A percentile compares a stretch with the other conserved stretches of the same genome.
Conservation (phyloP, 768 basidiomycete species). For the Mycena rosella region DNA sequence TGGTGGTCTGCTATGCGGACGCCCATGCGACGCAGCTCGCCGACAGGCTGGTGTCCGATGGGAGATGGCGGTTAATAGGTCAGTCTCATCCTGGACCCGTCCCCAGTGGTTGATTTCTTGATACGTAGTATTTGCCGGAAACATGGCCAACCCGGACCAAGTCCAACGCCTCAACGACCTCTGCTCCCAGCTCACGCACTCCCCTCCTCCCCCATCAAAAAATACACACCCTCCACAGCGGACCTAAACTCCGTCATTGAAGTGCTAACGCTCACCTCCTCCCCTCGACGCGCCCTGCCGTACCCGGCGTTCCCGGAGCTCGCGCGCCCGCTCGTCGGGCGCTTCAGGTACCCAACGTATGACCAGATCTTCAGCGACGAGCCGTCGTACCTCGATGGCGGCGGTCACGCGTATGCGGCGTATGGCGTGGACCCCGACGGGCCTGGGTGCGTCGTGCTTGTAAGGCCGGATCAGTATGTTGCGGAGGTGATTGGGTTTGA, state of each 20-base stretch:
- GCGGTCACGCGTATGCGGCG: conserved; percentile 30
- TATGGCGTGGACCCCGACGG: conserved; percentile 34
- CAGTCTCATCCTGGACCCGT: background rate
- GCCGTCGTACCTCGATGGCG: conserved; percentile 34
- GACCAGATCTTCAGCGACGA: conserved; percentile 37
- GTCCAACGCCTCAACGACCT: conserved; percentile 22
- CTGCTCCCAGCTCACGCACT: conserved; percentile 21
- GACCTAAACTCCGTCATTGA: conserved; percentile 32
- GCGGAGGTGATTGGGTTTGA: conserved; percentile 31
- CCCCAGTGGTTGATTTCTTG: background rate
- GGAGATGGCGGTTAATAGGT: conserved; percentile 36
- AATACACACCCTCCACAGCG: conserved; percentile 24
- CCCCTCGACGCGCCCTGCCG: conserved; percentile 15
- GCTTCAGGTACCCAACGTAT: conserved; percentile 31
- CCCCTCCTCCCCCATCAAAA: conserved; percentile 26
- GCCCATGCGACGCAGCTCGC: conserved; percentile 30
- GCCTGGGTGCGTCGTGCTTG: conserved; percentile 31
- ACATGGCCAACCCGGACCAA: conserved; percentile 22
- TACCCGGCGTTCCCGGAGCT: conserved; percentile 31
- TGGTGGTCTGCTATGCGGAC: conserved; percentile 35
- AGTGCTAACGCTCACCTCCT: conserved; percentile 32
- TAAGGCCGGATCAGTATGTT: conserved; percentile 36
- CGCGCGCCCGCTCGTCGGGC: conserved; percentile 23
- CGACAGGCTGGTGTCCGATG: conserved; percentile 31
- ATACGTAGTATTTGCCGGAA: conserved; percentile 28